phyloP scores from a whole-genome alignment of 176 grass and related monocot species.

The Stipa capillata region DNA sequence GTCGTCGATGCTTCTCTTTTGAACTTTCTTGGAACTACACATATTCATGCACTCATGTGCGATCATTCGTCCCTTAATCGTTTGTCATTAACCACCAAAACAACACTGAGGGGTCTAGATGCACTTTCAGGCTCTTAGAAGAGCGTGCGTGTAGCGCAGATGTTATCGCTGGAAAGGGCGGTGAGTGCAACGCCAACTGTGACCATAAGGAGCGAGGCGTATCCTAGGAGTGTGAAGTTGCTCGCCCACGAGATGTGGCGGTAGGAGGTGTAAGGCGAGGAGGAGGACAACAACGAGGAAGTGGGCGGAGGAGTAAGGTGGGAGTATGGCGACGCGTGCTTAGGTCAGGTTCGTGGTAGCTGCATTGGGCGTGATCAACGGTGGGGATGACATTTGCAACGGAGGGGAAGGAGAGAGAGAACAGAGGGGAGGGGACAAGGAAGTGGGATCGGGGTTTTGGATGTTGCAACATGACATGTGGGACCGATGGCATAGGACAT shows the following conservation, averaged over 20 bases:
- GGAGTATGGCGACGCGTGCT: background rate
- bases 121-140: no score
- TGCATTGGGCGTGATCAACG: background rate
- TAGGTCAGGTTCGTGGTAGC: background rate
- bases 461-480: background rate
- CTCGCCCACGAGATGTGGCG: conserved; percentile 53
- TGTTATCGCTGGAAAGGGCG: conserved; percentile 7
- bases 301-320: background rate
- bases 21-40: no score
- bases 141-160: conserved; percentile 32
- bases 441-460: conserved; percentile 8
- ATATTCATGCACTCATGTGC: no score
- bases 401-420: background rate
- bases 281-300: background rate
- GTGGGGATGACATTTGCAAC: background rate
- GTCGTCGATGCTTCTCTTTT: no score
- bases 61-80: no score
- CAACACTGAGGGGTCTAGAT: no score
- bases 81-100: no score
- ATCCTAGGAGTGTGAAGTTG: conserved; percentile 69
- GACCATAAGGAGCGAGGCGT: conserved; percentile 42
- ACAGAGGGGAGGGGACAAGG: no score
- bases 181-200: conserved; percentile 43
- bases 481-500: no score
- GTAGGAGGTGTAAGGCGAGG: conserved; percentile 1